Evolutionary conservation across 129 eudicot genomes (phyloP).

Genomic region (Mikania micrantha): DNA sequence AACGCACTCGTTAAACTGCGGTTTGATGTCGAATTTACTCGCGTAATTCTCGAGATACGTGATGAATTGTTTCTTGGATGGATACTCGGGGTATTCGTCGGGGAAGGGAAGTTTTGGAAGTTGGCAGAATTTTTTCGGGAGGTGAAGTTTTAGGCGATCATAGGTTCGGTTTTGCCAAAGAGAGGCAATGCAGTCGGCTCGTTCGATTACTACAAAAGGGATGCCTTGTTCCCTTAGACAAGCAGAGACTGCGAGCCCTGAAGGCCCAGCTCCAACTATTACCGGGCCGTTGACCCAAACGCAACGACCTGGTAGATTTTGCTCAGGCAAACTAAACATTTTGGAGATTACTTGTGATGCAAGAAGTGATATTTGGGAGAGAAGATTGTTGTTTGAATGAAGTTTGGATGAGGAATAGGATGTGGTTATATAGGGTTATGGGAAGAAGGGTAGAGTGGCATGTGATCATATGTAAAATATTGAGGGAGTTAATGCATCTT

Average conservation of each 20-base stretch:
- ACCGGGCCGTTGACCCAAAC: constrained; percentile 1
- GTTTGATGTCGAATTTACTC: constrained; percentile 49
- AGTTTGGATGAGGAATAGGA: background rate
- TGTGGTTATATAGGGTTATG: background rate
- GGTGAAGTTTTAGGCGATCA: constrained; percentile 77
- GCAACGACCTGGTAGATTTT: background rate
- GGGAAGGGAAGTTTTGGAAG: constrained; percentile 81
- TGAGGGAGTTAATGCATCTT: background rate
- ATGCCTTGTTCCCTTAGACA: background rate
- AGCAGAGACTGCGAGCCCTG: background rate
- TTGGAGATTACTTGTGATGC: background rate
- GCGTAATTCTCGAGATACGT: constrained; percentile 76
- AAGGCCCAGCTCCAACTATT: background rate
- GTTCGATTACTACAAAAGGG: constrained; percentile 40
- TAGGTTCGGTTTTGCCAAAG: constrained; percentile 88
- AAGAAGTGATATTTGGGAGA: too few relatives aligned
- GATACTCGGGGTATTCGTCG: constrained; percentile 75
- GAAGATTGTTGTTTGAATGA: background rate
- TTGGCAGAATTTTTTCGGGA: constrained; percentile 85
- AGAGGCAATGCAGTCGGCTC: constrained; percentile 84
- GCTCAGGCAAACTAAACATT: background rate
- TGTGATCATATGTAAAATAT: too few relatives aligned
- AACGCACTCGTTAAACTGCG: constrained; percentile 73
- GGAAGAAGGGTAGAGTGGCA: background rate
- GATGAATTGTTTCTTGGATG: constrained; percentile 64